A percentile compares a stretch with the other conserved stretches of the same genome.
phyloP scores from a whole-genome alignment of 2,329 filamentous ascomycete species.

The Trichoderma aggressivum region DNA sequence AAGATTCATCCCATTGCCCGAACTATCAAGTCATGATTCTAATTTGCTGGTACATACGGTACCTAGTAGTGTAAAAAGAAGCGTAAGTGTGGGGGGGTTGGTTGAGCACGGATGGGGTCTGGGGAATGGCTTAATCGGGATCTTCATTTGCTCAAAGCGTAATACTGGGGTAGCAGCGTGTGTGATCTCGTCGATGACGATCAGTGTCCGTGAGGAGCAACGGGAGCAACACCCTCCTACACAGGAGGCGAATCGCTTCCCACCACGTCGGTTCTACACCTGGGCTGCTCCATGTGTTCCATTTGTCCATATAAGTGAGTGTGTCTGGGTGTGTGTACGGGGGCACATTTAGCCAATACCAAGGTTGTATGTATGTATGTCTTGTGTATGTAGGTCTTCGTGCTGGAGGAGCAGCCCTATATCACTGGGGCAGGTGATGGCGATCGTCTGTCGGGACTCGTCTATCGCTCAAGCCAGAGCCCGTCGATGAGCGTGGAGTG shows the following conservation, averaged over 20 bases:
- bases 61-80: neutral
- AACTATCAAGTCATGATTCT: no score
- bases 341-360: neutral
- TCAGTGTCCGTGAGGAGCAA: neutral
- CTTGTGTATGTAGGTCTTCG: neutral
- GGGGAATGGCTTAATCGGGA: neutral
- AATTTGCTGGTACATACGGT: no score
- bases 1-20: neutral
- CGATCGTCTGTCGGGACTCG: neutral
- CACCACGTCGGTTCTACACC: constrained; percentile 1
- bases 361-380: neutral
- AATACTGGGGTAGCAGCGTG: neutral
- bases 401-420: neutral
- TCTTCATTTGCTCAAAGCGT: neutral
- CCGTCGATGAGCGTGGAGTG: neutral
- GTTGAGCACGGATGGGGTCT: neutral
- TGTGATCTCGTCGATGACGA: neutral
- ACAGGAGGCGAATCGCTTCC: neutral
- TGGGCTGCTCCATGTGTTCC: neutral
- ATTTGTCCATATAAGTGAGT: neutral
- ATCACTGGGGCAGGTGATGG: neutral
- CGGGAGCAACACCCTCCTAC: neutral
- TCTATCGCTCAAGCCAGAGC: neutral
- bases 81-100: neutral
- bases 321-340: neutral